A percentile compares a stretch with the other conserved stretches of the same genome.
Evolutionary conservation across 1,284 basidiomycete species (phyloP).

Genomic region (Megacollybia platyphylla): DNA sequence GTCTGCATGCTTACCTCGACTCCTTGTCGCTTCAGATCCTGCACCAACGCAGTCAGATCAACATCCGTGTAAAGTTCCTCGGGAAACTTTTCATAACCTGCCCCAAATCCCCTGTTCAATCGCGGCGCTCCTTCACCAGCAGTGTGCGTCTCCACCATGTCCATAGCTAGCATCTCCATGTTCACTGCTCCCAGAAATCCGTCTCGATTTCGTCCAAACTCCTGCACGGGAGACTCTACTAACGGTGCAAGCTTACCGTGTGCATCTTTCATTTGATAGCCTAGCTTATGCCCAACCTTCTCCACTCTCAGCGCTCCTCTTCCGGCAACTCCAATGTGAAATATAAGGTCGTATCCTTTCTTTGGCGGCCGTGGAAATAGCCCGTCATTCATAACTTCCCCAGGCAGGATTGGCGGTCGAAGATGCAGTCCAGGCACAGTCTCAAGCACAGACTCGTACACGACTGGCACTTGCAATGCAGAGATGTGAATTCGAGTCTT

Average conservation of each 20-base stretch:
- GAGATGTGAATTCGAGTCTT: slow-evolving; percentile 41
- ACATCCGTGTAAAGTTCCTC: slow-evolving; percentile 31
- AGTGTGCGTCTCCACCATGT: slow-evolving; percentile 5
- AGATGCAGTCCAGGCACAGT: slow-evolving; percentile 47
- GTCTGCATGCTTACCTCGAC: slow-evolving; percentile 34
- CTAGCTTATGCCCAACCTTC: slow-evolving; percentile 52
- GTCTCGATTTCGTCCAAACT: slow-evolving; percentile 1
- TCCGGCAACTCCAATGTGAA: slow-evolving; percentile 61
- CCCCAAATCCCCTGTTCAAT: slow-evolving; percentile 23
- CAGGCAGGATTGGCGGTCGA: slow-evolving; percentile 45
- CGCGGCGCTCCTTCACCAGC: slow-evolving; percentile 6
- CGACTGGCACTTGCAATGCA: slow-evolving; percentile 44
- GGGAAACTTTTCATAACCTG: slow-evolving; percentile 25
- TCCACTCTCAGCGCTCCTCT: slow-evolving; percentile 56
- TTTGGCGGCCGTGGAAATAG: slow-evolving; percentile 29
- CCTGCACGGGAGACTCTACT: slow-evolving; percentile 2
- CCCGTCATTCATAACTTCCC: slow-evolving; percentile 15
- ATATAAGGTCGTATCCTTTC: slow-evolving; percentile 59
- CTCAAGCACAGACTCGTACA: slow-evolving; percentile 48
- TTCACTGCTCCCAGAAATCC: slow-evolving; percentile 3
- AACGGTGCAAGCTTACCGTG: slow-evolving; percentile 23
- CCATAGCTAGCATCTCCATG: slow-evolving; percentile 12
- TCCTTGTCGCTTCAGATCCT: slow-evolving; percentile 43
- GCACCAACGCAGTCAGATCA: slow-evolving; percentile 32
- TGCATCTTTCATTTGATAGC: slow-evolving; percentile 61